Conservation (phyloP, 768 basidiomycete species). For the Amanita inopinata region DNA sequence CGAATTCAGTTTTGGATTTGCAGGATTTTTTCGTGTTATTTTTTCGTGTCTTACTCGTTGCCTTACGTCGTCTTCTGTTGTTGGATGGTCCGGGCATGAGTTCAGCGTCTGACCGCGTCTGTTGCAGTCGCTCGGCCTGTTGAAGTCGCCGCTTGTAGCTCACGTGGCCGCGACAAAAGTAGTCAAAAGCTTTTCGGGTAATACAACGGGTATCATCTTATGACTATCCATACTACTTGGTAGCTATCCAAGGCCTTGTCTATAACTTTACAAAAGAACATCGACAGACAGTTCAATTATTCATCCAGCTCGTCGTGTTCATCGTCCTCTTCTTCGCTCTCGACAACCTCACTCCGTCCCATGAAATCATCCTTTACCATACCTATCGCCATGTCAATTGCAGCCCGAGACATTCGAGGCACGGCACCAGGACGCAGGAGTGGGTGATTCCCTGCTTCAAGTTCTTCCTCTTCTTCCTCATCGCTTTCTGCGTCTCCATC, state of each 20-base stretch:
- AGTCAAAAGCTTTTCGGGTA: no score
- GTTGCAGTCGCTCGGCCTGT: no score
- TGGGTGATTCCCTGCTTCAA: conserved; percentile 51
- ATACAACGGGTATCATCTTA: neutral
- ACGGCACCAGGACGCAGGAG: conserved; percentile 56
- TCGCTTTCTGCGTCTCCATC: conserved; percentile 20
- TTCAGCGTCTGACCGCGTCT: neutral
- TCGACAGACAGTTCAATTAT: neutral
- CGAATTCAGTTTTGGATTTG: neutral
- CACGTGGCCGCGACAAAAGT: no score
- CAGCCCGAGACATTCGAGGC: conserved; percentile 58
- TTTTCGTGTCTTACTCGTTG: conserved; percentile 24
- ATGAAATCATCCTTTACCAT: conserved; percentile 48
- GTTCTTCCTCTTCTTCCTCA: conserved; percentile 31
- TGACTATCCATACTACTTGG: neutral
- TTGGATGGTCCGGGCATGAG: conserved; percentile 59
- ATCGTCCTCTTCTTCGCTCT: conserved; percentile 42
- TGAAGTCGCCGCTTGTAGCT: no score
- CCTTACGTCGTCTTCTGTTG: conserved; percentile 34
- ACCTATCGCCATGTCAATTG: conserved; percentile 53
- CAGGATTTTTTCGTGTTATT: neutral
- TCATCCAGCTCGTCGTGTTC: conserved; percentile 13
- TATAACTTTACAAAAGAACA: neutral
- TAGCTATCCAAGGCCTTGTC: neutral
- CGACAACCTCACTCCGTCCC: conserved; percentile 28